Conservation (phyloP, 2,329 filamentous ascomycete genomes). For the Bipolaris victoriae region DNA sequence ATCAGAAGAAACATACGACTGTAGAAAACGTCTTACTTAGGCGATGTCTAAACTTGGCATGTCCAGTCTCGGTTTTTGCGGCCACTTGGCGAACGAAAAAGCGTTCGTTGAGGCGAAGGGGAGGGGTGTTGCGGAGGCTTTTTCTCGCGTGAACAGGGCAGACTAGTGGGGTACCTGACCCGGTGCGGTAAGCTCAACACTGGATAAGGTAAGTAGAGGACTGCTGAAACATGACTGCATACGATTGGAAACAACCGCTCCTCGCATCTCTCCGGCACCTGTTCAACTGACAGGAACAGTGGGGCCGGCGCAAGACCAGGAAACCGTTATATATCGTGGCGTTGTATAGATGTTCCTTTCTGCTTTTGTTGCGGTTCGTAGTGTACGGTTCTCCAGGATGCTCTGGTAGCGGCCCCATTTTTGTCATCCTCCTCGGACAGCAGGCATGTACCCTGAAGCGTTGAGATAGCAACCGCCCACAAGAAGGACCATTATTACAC, state of each 20-base stretch:
- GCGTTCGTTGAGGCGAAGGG: neutral
- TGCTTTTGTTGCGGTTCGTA: constrained; percentile 12
- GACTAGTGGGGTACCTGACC: constrained; percentile 18
- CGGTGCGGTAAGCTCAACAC: constrained; percentile 1
- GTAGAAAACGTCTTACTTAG: neutral
- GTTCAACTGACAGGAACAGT: constrained; percentile 6
- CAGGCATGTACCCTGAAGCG: constrained; percentile 5
- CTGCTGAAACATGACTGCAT: constrained; percentile 27
- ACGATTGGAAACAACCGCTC: constrained; percentile 27
- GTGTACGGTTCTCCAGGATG: constrained; percentile 4
- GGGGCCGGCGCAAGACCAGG: constrained; percentile 2
- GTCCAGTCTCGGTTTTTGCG: neutral
- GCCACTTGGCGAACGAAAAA: neutral
- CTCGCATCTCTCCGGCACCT: constrained; percentile 14
- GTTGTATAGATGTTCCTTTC: constrained; percentile 9
- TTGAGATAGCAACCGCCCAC: neutral
- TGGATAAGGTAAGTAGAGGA: constrained; percentile 15
- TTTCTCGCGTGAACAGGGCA: constrained; percentile 17
- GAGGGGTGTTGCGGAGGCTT: constrained; percentile 4
- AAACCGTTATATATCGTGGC: constrained; percentile 25
- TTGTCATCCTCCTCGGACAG: neutral
- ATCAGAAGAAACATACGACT: neutral
- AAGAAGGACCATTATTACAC: constrained; percentile 5
- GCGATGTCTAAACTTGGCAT: neutral
- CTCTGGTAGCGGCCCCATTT: constrained; percentile 9